phyloP scores from a whole-genome alignment of 768 basidiomycete genomes.

The Russula foetens region DNA sequence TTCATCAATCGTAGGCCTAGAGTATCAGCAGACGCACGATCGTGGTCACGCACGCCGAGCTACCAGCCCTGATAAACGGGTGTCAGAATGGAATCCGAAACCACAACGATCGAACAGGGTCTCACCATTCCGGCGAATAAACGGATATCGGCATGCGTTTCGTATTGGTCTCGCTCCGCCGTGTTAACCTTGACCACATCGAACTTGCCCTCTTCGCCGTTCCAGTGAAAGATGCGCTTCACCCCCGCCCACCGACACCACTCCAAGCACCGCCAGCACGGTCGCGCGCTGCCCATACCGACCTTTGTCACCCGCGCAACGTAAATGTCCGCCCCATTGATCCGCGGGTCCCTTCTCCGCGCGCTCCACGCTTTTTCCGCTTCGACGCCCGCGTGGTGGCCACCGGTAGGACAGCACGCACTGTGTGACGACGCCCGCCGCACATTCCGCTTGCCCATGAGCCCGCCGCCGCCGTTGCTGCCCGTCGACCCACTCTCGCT shows the following conservation, averaged over 20 bases:
- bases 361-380: conserved; percentile 27
- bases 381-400: conserved; percentile 9
- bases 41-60: too few species aligned
- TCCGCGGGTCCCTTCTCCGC: conserved; percentile 33
- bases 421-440: too few species aligned
- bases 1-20: too few species aligned
- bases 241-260: conserved; percentile 54
- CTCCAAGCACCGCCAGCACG: conserved; percentile 48
- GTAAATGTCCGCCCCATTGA: conserved; percentile 48
- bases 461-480: not conserved
- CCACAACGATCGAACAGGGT: conserved; percentile 8
- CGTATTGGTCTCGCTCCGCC: conserved; percentile 32
- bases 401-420: not conserved
- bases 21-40: too few species aligned
- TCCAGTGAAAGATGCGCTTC: conserved; percentile 49
- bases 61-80: conserved; percentile 6
- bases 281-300: conserved; percentile 43
- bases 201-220: conserved; percentile 30
- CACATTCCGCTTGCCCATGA: not conserved
- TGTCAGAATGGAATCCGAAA: not conserved
- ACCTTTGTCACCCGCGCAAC: conserved; percentile 43
- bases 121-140: conserved; percentile 38
- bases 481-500: not conserved
- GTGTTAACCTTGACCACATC: conserved; percentile 42
- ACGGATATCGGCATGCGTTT: conserved; percentile 39